These are phyloP conservation scores for Crithidia sp. DNA, from an alignment of 208 protist genomes.

Conservation along the genomic window DNA sequence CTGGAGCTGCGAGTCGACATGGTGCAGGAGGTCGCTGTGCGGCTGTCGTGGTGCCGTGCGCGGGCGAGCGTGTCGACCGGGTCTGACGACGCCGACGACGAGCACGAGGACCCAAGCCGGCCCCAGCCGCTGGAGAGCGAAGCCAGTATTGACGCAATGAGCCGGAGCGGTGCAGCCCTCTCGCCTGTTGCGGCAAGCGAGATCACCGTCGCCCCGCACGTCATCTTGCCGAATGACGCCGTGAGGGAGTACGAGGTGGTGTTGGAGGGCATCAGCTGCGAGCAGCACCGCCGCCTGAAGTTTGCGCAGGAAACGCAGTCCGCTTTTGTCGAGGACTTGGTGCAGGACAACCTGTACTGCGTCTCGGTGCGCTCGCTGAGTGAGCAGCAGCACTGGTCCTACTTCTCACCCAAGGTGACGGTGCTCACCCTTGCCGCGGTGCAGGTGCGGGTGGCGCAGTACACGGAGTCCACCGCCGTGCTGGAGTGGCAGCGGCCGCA, in stretches of 20 bases:
- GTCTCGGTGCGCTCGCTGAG: conserved; percentile 82
- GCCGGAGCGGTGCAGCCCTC: conserved; percentile 5
- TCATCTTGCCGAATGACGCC: conserved; percentile 75
- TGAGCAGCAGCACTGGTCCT: conserved; percentile 83
- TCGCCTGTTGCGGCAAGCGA: not conserved
- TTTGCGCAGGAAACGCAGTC: conserved; percentile 63
- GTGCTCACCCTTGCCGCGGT: conserved; percentile 84
- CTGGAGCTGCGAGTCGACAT: conserved; percentile 71
- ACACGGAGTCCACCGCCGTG: conserved; percentile 71
- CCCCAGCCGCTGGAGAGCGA: not conserved
- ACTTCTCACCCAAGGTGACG: conserved; percentile 76
- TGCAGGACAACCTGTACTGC: conserved; percentile 84
- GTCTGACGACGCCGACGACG: conserved; percentile 10
- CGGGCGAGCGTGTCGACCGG: conserved; percentile 46
- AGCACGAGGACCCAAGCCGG: conserved; percentile 20
- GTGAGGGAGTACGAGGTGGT: conserved; percentile 82
- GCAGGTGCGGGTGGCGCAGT: conserved; percentile 53
- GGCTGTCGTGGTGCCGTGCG: conserved; percentile 79
- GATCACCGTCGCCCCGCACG: conserved; percentile 27
- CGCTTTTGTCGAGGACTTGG: conserved; percentile 57
- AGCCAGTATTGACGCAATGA: not conserved
- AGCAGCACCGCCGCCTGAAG: conserved; percentile 48
- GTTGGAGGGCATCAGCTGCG: conserved; percentile 70
- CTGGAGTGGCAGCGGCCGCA: conserved; percentile 70
- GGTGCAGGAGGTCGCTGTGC: conserved; percentile 78